Conservation (phyloP, 129 eudicot species). For the Ambrosia trifida region DNA sequence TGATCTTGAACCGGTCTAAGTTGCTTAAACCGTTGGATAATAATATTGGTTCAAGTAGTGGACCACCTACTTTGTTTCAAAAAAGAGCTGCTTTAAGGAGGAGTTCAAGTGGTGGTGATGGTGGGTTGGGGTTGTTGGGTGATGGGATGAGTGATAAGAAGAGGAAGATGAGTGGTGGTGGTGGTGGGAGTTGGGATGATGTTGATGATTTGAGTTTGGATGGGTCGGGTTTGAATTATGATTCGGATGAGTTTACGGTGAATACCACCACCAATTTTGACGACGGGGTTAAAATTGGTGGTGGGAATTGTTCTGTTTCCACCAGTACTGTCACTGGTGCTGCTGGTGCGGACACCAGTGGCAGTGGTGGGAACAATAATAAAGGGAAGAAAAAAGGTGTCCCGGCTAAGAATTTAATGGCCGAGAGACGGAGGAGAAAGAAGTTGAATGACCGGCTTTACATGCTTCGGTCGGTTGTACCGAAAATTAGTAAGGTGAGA, state of each 20-base stretch:
- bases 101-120: constrained; percentile 41
- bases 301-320: constrained; percentile 51
- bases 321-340: constrained; percentile 51
- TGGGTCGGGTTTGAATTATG: constrained; percentile 67
- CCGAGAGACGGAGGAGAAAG: constrained; percentile 89
- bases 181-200: constrained; percentile 54
- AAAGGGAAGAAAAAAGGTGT: constrained; percentile 87
- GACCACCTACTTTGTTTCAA: constrained; percentile 80
- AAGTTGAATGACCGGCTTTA: constrained; percentile 93
- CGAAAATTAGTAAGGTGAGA: constrained; percentile 90
- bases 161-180: constrained; percentile 38
- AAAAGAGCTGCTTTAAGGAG: constrained; percentile 83
- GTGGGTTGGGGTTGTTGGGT: constrained; percentile 29
- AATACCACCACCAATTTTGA: constrained; percentile 27
- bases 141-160: constrained; percentile 43
- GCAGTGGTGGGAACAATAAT: constrained; percentile 47
- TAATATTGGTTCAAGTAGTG: constrained; percentile 53
- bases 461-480: constrained; percentile 95
- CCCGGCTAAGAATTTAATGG: constrained; percentile 96
- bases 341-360: constrained; percentile 24
- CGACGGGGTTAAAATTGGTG: constrained; percentile 36
- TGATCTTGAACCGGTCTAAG: constrained; percentile 66
- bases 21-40: constrained; percentile 70
- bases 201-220: constrained; percentile 71
- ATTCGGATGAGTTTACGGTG: constrained; percentile 66